These are phyloP conservation scores for Plantago lanceolata DNA, from an alignment of 305 asterid species.

Conservation along the genomic window DNA sequence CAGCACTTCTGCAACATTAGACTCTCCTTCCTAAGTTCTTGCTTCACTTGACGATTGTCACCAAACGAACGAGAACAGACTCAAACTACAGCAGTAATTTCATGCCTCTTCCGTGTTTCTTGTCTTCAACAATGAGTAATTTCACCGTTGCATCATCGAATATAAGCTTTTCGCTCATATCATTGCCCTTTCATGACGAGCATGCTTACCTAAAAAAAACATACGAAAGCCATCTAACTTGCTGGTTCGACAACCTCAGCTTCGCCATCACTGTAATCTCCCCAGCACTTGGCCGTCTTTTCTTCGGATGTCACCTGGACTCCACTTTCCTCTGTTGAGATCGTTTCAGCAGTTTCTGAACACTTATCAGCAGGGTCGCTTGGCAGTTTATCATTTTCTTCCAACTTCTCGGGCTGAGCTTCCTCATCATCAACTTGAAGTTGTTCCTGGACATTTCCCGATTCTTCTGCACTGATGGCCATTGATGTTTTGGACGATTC, in stretches of 20 bases:
- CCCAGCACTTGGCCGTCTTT: constrained; percentile 47
- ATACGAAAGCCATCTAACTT: constrained; percentile 20
- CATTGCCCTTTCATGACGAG: constrained; percentile 1
- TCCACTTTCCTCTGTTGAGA: constrained; percentile 26
- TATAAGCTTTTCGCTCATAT: neutral
- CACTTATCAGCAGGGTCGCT: constrained; percentile 33
- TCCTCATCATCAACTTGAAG: constrained; percentile 31
- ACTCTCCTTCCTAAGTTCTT: neutral
- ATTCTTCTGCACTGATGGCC: constrained; percentile 20
- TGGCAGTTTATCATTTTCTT: constrained; percentile 31
- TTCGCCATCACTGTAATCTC: constrained; percentile 40
- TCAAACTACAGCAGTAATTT: constrained; percentile 2
- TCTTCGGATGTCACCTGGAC: constrained; percentile 32
- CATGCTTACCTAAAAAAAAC: constrained; percentile 18
- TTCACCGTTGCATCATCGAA: neutral
- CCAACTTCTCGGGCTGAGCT: constrained; percentile 29
- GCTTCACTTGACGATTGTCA: neutral
- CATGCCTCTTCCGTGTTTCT: neutral
- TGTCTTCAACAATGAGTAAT: neutral
- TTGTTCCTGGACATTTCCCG: constrained; percentile 26
- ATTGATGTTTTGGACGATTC: constrained; percentile 25
- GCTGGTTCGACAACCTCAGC: constrained; percentile 24
- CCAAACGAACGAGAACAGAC: neutral
- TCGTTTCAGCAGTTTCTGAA: constrained; percentile 24
- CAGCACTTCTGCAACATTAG: constrained; percentile 5